Base-by-base conservation (phyloP, 768 basidiomycete genomes). In the Cyclocybe cylindracea region DNA sequence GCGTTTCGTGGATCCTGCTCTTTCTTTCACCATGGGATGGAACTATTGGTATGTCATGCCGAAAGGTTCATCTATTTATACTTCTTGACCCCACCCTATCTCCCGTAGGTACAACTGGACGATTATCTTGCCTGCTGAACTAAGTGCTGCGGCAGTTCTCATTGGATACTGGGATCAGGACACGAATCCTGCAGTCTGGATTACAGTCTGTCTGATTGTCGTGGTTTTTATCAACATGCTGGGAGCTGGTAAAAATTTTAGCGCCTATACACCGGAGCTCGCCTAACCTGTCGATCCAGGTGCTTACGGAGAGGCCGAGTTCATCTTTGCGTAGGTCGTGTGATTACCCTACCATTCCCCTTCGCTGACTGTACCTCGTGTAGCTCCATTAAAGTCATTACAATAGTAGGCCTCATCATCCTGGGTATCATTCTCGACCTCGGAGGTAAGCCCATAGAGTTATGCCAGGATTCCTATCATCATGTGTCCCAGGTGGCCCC, bases 361-460 rank as follows among this genome's bases (percentile, higher is more conserved):
- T 34, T n/a, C 51, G 1, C 31, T 46, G 31, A 34, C 13, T 55
- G 10, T 37, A 24, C 11, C 44, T 38, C 19, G 39, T 13, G 38
- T 34, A 75, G 82, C 4, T 91, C 89, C 7, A 91, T 96, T 73
- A 95, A 95, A 69, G 89, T 96, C n/a, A 68, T 95, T 55, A 88
- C 89, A 0, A 89, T 94, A 58, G 79, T 76, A 3, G 91, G 87
- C 51, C 74, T 84, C 35, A 85, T 85, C 46, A 83, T 86, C 54
- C 63, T 86, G n/a, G 85, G 85, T 7, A 75, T 86, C 64, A 75
- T 95, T 32, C 73, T 96, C 55, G 91, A 94, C 65, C 84, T 93
- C 38, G 95, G 95, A 56, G 80, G 80, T 73, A 57, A 50, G 70
- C 57, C 35, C 9, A 7, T 31, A 48, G n/a, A 31, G 11, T n/a